A percentile compares a stretch with the other conserved stretches of the same genome.
These are phyloP conservation scores for Venturia effusa DNA, from an alignment of 2,329 filamentous ascomycete genomes.

Conservation along the genomic window DNA sequence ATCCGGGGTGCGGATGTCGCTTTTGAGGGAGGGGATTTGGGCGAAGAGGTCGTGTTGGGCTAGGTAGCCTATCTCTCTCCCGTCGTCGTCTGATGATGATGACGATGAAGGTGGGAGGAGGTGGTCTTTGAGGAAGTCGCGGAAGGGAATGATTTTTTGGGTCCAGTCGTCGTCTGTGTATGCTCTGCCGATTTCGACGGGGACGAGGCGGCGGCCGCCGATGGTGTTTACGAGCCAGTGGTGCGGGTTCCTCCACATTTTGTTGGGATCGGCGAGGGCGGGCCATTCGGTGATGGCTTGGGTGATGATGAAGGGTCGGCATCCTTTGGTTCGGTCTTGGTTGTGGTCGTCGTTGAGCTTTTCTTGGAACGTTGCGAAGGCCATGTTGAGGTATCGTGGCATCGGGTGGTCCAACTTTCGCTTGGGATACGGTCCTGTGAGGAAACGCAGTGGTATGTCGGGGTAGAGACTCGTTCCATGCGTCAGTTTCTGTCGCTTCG, in stretches of 20 bases:
- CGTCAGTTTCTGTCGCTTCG: not conserved
- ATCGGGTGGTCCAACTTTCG: constrained; percentile 22
- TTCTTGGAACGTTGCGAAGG: constrained; percentile 20
- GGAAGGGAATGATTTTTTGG: constrained; percentile 68
- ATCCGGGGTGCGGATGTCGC: constrained; percentile 72
- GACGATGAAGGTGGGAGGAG: constrained; percentile 30
- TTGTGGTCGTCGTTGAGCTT: constrained; percentile 13
- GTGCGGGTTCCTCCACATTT: constrained; percentile 59
- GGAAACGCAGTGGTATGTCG: not conserved
- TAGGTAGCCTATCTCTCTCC: constrained; percentile 57
- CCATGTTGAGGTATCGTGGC: constrained; percentile 13
- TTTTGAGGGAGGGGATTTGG: constrained; percentile 66
- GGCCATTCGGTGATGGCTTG: constrained; percentile 63
- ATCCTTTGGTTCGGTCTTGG: not conserved
- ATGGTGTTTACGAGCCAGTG: constrained; percentile 71
- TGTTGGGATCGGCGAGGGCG: constrained; percentile 45
- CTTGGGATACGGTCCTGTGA: not conserved
- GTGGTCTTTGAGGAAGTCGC: constrained; percentile 55
- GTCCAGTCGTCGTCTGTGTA: constrained; percentile 83
- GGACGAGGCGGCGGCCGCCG: constrained; percentile 66
- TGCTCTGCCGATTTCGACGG: constrained; percentile 73
- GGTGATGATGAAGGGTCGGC: constrained; percentile 56
- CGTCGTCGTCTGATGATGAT: not conserved
- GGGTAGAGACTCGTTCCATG: not conserved
- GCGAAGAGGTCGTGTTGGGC: constrained; percentile 82